Evolutionary conservation across 768 basidiomycete genomes (phyloP).

Genomic region (Trametes coccinea): DNA sequence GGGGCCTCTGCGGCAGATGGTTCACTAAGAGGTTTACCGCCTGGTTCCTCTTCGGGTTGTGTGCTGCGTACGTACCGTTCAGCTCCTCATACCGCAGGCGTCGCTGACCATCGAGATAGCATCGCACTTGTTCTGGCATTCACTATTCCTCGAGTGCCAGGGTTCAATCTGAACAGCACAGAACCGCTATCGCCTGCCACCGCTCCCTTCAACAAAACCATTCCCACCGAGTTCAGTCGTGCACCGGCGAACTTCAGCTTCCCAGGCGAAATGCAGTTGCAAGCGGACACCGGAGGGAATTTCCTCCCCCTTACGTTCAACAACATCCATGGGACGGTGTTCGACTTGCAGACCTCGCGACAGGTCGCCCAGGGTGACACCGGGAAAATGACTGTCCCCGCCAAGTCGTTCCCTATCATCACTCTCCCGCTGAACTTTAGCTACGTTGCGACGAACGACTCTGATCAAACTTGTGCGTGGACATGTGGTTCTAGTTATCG

Average conservation of each 20-base stretch:
- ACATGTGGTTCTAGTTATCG: constrained; percentile 3
- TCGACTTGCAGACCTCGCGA: constrained; percentile 63
- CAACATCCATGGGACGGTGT: constrained; percentile 65
- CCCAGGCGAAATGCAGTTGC: constrained; percentile 70
- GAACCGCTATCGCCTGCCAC: constrained; percentile 63
- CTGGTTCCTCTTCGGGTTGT: constrained; percentile 64
- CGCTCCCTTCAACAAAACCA: constrained; percentile 53
- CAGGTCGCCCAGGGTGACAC: constrained; percentile 69
- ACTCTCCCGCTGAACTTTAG: constrained; percentile 81
- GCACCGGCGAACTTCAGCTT: constrained; percentile 90
- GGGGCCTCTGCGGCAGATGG: constrained; percentile 78
- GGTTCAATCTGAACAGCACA: constrained; percentile 58
- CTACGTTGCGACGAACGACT: constrained; percentile 75
- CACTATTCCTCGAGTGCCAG: constrained; percentile 81
- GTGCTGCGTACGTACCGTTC: constrained; percentile 48
- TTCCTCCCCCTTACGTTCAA: constrained; percentile 78
- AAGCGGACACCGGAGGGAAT: constrained; percentile 74
- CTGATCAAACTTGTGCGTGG: constrained; percentile 78
- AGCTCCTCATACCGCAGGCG: not conserved
- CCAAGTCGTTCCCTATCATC: constrained; percentile 65
- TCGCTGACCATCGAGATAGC: constrained; percentile 37
- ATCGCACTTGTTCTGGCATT: constrained; percentile 73
- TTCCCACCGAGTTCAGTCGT: constrained; percentile 68
- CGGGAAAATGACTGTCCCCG: constrained; percentile 58
- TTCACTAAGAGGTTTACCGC: constrained; percentile 74